Evolutionary conservation across 805 yeast genomes (phyloP).

Genomic region (Candida hispaniensis): DNA sequence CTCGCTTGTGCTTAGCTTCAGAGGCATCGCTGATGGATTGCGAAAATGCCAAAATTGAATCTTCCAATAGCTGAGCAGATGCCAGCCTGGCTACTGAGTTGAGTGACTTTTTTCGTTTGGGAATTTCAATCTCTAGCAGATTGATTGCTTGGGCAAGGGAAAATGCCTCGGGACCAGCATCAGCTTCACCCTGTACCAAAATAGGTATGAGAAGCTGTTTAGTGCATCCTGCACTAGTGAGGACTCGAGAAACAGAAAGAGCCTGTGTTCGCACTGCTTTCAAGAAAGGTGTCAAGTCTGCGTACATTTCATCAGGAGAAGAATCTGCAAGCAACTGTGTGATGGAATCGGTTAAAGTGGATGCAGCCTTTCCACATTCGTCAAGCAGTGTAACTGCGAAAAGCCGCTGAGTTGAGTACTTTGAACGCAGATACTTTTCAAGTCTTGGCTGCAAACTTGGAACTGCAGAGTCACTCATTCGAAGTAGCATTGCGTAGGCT

Average conservation of each 20-base stretch:
- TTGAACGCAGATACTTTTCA: constrained; percentile 39
- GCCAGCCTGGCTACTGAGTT: constrained; percentile 60
- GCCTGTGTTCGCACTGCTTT: constrained; percentile 82
- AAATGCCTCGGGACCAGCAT: constrained; percentile 91
- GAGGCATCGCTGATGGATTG: constrained; percentile 62
- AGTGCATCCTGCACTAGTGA: constrained; percentile 59
- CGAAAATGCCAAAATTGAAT: constrained; percentile 57
- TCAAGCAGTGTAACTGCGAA: constrained; percentile 58
- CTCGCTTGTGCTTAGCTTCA: constrained; percentile 34
- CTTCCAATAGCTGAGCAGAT: constrained; percentile 63
- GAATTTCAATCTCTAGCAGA: constrained; percentile 51
- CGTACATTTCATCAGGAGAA: constrained; percentile 36
- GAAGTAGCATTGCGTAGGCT: constrained; percentile 52
- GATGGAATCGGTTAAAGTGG: not conserved
- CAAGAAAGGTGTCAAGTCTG: constrained; percentile 80
- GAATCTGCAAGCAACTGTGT: not conserved
- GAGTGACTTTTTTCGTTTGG: constrained; percentile 51
- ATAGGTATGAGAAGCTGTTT: constrained; percentile 77
- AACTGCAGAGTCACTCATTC: constrained; percentile 20
- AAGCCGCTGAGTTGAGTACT: constrained; percentile 74
- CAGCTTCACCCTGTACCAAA: constrained; percentile 86
- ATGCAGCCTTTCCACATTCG: constrained; percentile 36
- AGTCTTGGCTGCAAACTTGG: constrained; percentile 17
- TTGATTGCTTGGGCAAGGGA: constrained; percentile 66
- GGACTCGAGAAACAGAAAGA: constrained; percentile 66